phyloP scores from a whole-genome alignment of 1,284 basidiomycete species.

The Cryptococcus floricola region DNA sequence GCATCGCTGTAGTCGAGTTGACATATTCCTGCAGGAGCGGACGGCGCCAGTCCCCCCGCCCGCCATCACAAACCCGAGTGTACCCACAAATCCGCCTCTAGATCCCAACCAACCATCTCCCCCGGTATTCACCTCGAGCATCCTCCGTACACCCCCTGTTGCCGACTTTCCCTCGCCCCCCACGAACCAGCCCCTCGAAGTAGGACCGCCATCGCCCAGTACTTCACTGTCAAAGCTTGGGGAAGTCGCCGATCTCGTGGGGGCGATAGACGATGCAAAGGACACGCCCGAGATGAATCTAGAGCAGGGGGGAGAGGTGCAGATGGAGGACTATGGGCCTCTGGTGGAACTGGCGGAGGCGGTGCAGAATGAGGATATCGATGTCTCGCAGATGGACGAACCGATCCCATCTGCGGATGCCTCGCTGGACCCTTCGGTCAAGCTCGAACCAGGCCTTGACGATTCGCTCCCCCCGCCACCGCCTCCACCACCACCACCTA shows the following conservation, averaged over 20 bases:
- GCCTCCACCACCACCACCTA: conserved; percentile 33
- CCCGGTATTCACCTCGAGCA: conserved; percentile 1
- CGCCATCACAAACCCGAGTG: conserved; percentile 28
- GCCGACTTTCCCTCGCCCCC: conserved; percentile 17
- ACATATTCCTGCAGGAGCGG: conserved; percentile 19
- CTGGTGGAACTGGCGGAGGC: conserved; percentile 16
- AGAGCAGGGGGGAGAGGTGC: conserved; percentile 3
- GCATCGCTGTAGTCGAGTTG: not conserved
- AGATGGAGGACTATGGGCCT: conserved; percentile 11
- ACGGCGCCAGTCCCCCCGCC: conserved; percentile 26
- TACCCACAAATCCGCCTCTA: conserved; percentile 29
- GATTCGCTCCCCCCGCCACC: conserved; percentile 20
- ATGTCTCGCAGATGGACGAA: not conserved
- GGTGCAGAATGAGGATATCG: conserved; percentile 12
- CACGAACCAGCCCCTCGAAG: conserved; percentile 6
- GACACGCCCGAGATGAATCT: not conserved
- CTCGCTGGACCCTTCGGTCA: conserved; percentile 1
- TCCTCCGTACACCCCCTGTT: conserved; percentile 13
- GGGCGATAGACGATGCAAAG: not conserved
- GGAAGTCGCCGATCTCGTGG: not conserved
- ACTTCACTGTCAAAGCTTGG: conserved; percentile 1
- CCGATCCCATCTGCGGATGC: not conserved
- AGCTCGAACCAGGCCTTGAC: conserved; percentile 10
- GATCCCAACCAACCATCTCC: conserved; percentile 15
- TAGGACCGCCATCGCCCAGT: conserved; percentile 7